These are phyloP conservation scores for Wallemia ichthyophaga DNA, from an alignment of 1,284 basidiomycete species.

Conservation along the genomic window DNA sequence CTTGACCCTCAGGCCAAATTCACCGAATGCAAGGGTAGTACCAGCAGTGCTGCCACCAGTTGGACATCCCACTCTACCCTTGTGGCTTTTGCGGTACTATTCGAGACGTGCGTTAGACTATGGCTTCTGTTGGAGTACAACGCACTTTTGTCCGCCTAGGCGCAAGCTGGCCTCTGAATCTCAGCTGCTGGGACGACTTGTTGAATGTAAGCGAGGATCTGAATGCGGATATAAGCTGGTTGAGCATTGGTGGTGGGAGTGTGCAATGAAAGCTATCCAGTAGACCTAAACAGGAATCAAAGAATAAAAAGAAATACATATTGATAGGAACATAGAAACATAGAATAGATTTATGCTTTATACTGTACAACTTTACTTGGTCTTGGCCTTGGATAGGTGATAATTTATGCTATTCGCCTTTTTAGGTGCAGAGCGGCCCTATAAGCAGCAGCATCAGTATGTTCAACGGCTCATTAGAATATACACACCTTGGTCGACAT, in stretches of 20 bases:
- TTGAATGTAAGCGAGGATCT: background rate
- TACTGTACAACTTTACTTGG: background rate
- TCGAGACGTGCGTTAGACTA: background rate
- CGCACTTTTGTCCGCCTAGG: slow-evolving; percentile 35
- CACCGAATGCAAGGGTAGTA: slow-evolving; percentile 67
- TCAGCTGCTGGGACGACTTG: slow-evolving; percentile 2
- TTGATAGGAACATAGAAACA: too few species aligned
- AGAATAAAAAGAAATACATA: too few species aligned
- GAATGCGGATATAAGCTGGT: background rate
- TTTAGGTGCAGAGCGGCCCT: background rate
- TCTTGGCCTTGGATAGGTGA: background rate
- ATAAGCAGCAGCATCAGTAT: background rate
- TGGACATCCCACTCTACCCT: slow-evolving; percentile 52
- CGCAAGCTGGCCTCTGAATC: slow-evolving; percentile 32
- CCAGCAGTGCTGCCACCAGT: slow-evolving; percentile 75
- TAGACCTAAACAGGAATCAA: too few species aligned
- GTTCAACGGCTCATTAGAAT: background rate
- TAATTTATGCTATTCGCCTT: background rate
- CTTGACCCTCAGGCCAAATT: slow-evolving; percentile 70
- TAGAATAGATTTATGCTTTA: background rate
- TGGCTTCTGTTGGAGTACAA: background rate
- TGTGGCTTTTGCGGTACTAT: slow-evolving; percentile 46
- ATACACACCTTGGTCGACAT: background rate
- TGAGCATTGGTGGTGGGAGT: background rate
- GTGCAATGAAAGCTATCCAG: too few species aligned